These are phyloP conservation scores for Astragalus glycyphyllos DNA, from an alignment of 306 rosid genomes.

Conservation along the genomic window DNA sequence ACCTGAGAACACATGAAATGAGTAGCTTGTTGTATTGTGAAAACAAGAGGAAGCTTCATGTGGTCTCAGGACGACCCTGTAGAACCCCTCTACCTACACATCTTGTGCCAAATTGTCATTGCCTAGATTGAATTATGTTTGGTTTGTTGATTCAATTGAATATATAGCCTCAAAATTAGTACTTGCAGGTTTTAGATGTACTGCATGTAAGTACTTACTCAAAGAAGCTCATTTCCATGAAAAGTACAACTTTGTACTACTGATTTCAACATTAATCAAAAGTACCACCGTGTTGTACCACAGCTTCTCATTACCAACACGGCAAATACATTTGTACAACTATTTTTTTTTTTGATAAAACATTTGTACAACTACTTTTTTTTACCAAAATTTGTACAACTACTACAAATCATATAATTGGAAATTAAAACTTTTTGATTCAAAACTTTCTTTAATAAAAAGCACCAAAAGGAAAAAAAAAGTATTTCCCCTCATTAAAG, in stretches of 20 bases:
- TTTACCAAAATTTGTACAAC: no score
- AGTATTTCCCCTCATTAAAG: no score
- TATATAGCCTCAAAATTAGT: conserved; percentile 44
- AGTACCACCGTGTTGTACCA: conserved; percentile 30
- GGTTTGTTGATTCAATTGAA: not conserved
- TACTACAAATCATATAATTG: no score
- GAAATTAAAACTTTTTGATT: no score
- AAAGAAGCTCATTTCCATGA: not conserved
- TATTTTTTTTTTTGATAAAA: no score
- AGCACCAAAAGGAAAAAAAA: no score
- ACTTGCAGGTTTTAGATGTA: conserved; percentile 47
- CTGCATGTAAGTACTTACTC: conserved; percentile 50
- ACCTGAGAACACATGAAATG: conserved; percentile 80
- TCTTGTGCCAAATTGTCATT: not conserved
- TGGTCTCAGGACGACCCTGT: conserved; percentile 70
- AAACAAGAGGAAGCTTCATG: conserved; percentile 36
- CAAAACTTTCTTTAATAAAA: no score
- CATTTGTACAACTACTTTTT: no score
- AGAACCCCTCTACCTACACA: conserved; percentile 53
- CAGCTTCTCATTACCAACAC: conserved; percentile 21
- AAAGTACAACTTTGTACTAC: conserved; percentile 57
- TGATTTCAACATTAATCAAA: not conserved
- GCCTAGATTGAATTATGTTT: conserved; percentile 12
- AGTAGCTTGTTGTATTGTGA: not conserved
- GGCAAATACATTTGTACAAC: not conserved